Evolutionary conservation across 73 alveolate genomes (phyloP), one percentile per base, ranked within the genome.

Genomic region (Symbiodinium natans): DNA sequence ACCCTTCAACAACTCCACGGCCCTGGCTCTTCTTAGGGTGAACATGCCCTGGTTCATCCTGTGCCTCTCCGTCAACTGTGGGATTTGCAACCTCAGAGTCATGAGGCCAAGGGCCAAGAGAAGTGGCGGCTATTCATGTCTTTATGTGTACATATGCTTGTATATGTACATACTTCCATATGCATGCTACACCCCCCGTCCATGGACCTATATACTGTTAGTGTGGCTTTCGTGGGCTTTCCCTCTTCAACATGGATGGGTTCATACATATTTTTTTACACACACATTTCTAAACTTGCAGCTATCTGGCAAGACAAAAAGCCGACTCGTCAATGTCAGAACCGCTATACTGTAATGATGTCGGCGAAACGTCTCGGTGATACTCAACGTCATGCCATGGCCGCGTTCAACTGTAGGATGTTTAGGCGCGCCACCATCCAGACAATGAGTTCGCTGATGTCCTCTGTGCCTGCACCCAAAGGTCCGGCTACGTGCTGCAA

Each of bases 391-490:
- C n/a, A n/a, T n/a, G n/a, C n/a, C n/a, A n/a, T n/a, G n/a, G n/a
- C n/a, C n/a, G n/a, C n/a, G n/a, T n/a, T n/a, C n/a, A n/a, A n/a
- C n/a, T n/a, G n/a, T n/a, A n/a, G n/a, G n/a, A n/a, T n/a, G n/a
- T 23, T 31, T 63, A 7, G 94, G 39, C 29, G 29, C 86, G 52
- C 2, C 80, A 27, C 97, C 88, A 90, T 90, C 97, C 97, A 90
- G 48, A 90, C 80, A 77, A 90, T 90, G 77, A 90, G 87, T 80
- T 90, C 82, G 23, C 97, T 85, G 31, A 90, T 41, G 54, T 90
- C 97, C 4, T 90, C 89, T 5, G 88, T 68, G 48, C 97, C 97
- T 87, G 36, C 63, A 31, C 13, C 71, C 71, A 52, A 15, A n/a
- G n/a, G n/a, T n/a, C n/a, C n/a, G n/a, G n/a, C n/a, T n/a, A n/a